phyloP scores from a whole-genome alignment of 208 protist species.

The Trypanosoma rangeli region DNA sequence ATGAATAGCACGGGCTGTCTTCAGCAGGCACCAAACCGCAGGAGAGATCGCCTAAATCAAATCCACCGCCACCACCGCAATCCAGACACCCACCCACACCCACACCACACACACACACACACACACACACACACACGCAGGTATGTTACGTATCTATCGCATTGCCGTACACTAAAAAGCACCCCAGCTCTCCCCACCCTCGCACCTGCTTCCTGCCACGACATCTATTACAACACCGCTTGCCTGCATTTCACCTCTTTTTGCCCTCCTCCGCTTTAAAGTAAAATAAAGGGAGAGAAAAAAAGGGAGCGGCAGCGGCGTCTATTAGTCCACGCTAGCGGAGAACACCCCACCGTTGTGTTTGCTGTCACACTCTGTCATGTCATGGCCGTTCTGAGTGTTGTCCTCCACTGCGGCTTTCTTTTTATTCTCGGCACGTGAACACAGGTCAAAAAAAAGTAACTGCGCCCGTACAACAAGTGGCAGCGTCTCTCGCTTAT shows the following conservation, averaged over 20 bases:
- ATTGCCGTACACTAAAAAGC: too few species aligned
- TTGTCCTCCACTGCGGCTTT: neutral
- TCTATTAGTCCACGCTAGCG: neutral
- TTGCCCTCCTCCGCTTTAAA: neutral
- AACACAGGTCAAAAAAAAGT: slow-evolving; percentile 20
- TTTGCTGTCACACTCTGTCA: neutral
- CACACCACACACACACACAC: neutral
- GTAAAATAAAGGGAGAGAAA: neutral
- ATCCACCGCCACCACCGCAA: too few species aligned
- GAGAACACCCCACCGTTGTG: neutral
- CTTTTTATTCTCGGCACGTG: neutral
- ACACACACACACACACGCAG: neutral
- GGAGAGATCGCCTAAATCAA: too few species aligned
- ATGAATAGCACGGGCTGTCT: too few species aligned
- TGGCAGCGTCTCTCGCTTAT: slow-evolving; percentile 2
- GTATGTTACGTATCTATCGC: neutral
- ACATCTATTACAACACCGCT: neutral
- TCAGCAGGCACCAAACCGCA: too few species aligned
- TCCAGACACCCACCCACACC: neutral
- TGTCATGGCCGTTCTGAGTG: too few species aligned
- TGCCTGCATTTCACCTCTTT: neutral
- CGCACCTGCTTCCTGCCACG: neutral
- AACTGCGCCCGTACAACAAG: slow-evolving; percentile 20
- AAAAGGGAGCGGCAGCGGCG: neutral
- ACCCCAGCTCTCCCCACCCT: neutral